Percentiles rank a stretch among this genome's conserved stretches.
Conservation (phyloP, 495 filamentous ascomycete genomes). For the Immersiella caudata region DNA sequence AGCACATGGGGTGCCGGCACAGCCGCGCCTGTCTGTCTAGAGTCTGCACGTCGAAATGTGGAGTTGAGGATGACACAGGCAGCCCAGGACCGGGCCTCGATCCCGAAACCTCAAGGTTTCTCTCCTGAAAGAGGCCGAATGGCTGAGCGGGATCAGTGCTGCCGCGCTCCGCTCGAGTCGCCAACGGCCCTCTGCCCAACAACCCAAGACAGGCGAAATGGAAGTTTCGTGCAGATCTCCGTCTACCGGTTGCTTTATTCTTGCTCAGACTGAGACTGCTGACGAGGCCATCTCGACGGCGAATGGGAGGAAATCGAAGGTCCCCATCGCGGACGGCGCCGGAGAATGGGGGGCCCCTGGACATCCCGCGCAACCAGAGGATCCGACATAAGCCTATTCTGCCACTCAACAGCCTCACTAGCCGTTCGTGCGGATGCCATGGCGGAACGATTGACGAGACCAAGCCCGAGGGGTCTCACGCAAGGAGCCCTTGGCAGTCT, state of each 20-base stretch:
- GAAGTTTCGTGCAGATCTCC: slow-evolving; percentile 21
- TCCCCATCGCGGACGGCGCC: slow-evolving; percentile 15
- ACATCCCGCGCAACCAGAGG: slow-evolving; percentile 31
- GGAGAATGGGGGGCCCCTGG: slow-evolving; percentile 17
- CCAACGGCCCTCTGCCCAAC: background rate
- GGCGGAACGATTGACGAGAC: slow-evolving; percentile 27
- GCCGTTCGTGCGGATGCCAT: slow-evolving; percentile 29
- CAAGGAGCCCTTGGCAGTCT: slow-evolving; percentile 23
- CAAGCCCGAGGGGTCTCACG: slow-evolving; percentile 25
- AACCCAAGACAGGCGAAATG: slow-evolving; percentile 17
- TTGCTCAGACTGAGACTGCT: slow-evolving; percentile 8
- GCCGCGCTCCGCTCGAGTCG: slow-evolving; percentile 9
- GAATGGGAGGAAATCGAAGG: background rate
- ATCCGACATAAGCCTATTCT: slow-evolving; percentile 29
- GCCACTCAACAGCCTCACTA: slow-evolving; percentile 30
- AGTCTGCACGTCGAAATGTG: slow-evolving; percentile 13
- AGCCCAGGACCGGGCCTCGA: slow-evolving; percentile 9
- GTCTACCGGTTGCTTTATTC: background rate
- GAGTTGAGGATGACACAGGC: slow-evolving; percentile 6
- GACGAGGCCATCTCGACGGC: background rate
- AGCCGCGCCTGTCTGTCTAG: background rate
- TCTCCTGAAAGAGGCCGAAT: slow-evolving; percentile 10
- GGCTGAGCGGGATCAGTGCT: slow-evolving; percentile 10
- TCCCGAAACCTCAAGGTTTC: slow-evolving; percentile 18
- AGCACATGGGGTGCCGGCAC: slow-evolving; percentile 5